Percentiles rank a stretch among this genome's conserved stretches.
Conservation (phyloP, 2,329 filamentous ascomycete genomes). For the Calcarisporium arbuscula region DNA sequence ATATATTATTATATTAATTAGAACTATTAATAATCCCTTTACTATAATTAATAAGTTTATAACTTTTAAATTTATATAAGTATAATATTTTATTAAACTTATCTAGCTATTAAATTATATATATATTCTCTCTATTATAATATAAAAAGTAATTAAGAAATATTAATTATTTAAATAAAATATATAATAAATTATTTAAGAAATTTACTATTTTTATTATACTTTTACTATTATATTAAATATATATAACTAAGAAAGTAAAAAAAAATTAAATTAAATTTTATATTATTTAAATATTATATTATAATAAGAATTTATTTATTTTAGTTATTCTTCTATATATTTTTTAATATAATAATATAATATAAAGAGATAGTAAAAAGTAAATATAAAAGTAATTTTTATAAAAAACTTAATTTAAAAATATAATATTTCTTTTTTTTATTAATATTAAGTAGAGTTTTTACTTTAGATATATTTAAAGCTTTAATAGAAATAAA, state of each 20-base stretch:
- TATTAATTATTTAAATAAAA: neutral
- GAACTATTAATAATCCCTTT: neutral
- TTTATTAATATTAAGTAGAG: neutral
- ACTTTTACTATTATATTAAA: neutral
- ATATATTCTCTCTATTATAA: neutral
- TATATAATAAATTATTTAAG: neutral
- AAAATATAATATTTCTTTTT: neutral
- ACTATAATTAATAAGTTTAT: constrained; percentile 1
- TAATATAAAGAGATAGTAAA: no score
- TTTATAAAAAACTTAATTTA: constrained; percentile 1
- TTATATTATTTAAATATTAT: neutral
- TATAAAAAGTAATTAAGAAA: neutral
- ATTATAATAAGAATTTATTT: neutral
- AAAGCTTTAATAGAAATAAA: no score
- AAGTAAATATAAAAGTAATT: no score
- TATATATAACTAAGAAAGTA: no score
- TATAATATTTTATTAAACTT: no score
- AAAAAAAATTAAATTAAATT: no score
- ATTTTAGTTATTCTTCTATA: neutral
- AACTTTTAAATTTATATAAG: neutral
- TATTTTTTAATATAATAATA: neutral
- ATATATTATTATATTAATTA: neutral
- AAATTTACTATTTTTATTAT: neutral
- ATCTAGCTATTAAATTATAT: no score
- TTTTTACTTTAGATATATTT: neutral